These are phyloP conservation scores for Coniella vitis DNA, from an alignment of 2,329 filamentous ascomycete genomes.

Conservation along the genomic window DNA sequence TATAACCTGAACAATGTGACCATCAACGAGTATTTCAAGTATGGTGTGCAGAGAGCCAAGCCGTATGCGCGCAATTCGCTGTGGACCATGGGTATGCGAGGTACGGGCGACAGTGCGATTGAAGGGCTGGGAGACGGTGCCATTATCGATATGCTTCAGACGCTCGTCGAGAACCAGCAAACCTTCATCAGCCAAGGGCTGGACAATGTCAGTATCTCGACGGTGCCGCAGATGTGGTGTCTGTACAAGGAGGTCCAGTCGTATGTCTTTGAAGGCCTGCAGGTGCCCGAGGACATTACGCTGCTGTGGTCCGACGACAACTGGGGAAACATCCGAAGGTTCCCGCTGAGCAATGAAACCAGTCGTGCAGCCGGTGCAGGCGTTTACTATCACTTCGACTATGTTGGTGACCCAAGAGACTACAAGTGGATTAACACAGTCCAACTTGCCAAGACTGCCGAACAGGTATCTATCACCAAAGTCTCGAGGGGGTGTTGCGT, in stretches of 20 bases:
- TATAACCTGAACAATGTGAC: conserved; percentile 64
- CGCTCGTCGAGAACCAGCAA: conserved; percentile 54
- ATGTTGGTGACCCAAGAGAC: conserved; percentile 39
- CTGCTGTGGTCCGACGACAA: conserved; percentile 66
- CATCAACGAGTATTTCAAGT: conserved; percentile 61
- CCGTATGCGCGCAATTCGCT: conserved; percentile 58
- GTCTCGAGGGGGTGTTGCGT: neutral
- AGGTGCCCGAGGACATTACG: conserved; percentile 58
- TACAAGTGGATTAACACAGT: conserved; percentile 61
- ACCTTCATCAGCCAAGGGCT: conserved; percentile 51
- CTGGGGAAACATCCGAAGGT: conserved; percentile 56
- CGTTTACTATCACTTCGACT: conserved; percentile 57
- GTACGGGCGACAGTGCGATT: conserved; percentile 58
- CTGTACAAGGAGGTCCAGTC: conserved; percentile 69
- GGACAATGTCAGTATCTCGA: conserved; percentile 37
- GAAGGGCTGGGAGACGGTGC: conserved; percentile 46
- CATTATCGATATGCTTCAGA: conserved; percentile 52
- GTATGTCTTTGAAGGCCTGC: conserved; percentile 59
- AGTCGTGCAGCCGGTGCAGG: conserved; percentile 55
- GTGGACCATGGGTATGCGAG: conserved; percentile 65
- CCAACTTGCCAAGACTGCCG: conserved; percentile 53
- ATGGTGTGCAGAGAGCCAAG: conserved; percentile 58
- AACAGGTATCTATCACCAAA: conserved; percentile 29
- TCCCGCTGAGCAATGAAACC: conserved; percentile 55
- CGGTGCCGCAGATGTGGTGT: conserved; percentile 64